Evolutionary conservation across 208 protist species (phyloP).

Genomic region (Acanthamoeba castellanii): DNA sequence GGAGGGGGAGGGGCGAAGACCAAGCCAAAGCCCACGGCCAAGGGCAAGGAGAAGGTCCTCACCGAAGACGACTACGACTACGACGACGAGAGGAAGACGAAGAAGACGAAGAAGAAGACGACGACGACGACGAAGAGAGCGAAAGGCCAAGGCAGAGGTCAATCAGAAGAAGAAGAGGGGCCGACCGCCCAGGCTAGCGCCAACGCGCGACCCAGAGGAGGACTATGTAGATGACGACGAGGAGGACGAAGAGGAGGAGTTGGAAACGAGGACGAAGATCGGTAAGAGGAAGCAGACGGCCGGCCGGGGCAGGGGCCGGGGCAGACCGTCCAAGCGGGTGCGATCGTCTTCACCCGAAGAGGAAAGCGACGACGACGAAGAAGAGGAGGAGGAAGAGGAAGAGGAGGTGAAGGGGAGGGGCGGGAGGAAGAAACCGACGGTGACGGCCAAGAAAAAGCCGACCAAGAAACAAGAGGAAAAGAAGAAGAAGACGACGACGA

Average conservation of each 20-base stretch:
- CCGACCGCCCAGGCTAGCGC: too few species aligned
- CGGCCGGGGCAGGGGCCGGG: too few species aligned
- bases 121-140: neutral
- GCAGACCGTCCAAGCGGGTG: neutral
- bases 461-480: neutral
- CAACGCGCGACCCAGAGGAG: neutral
- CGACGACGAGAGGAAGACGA: neutral
- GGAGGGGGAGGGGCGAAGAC: neutral
- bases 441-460: neutral
- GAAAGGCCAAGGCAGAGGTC: neutral
- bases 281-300: neutral
- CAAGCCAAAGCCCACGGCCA: neutral
- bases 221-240: neutral
- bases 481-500: neutral
- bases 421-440: neutral
- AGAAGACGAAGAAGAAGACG: conserved; percentile 11
- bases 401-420: neutral
- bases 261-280: too few species aligned
- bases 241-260: too few species aligned
- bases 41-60: neutral
- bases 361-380: neutral
- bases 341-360: neutral
- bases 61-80: neutral
- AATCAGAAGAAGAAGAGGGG: too few species aligned
- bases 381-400: neutral